Evolutionary conservation across 2,329 filamentous ascomycete species (phyloP).

Genomic region (Karstenula rhodostoma): DNA sequence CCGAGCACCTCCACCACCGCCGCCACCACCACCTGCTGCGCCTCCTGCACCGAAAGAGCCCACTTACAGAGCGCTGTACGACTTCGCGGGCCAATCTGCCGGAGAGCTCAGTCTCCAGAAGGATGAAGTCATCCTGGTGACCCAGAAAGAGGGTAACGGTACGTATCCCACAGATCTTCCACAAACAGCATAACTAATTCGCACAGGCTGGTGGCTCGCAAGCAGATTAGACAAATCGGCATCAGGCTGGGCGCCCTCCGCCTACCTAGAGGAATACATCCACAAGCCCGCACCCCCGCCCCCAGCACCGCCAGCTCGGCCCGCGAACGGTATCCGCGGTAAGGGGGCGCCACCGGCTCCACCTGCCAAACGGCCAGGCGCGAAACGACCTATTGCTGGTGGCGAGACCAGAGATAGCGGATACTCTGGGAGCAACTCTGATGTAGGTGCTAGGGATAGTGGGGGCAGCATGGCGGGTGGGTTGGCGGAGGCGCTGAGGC

Average conservation of each 20-base stretch:
- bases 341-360: conserved; percentile 80
- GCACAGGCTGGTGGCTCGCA: conserved; percentile 91
- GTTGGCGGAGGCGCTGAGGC: conserved; percentile 59
- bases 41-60: conserved; percentile 70
- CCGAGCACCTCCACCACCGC: conserved; percentile 64
- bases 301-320: conserved; percentile 55
- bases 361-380: conserved; percentile 79
- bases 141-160: conserved; percentile 97
- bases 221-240: conserved; percentile 72
- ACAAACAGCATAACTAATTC: conserved; percentile 27
- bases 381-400: conserved; percentile 74
- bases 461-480: conserved; percentile 58
- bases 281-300: conserved; percentile 64
- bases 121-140: conserved; percentile 84
- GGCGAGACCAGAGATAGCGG: conserved; percentile 73
- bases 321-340: conserved; percentile 65
- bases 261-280: conserved; percentile 88
- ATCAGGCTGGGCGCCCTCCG: conserved; percentile 94
- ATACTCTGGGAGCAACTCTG: conserved; percentile 52
- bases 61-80: conserved; percentile 89
- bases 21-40: conserved; percentile 71
- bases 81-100: conserved; percentile 83
- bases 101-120: conserved; percentile 85
- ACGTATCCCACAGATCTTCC: conserved; percentile 49
- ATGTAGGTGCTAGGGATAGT: conserved; percentile 51